These are phyloP conservation scores for Houttuynia cordata DNA, from an alignment of 164 flowering plant genomes.

Conservation along the genomic window DNA sequence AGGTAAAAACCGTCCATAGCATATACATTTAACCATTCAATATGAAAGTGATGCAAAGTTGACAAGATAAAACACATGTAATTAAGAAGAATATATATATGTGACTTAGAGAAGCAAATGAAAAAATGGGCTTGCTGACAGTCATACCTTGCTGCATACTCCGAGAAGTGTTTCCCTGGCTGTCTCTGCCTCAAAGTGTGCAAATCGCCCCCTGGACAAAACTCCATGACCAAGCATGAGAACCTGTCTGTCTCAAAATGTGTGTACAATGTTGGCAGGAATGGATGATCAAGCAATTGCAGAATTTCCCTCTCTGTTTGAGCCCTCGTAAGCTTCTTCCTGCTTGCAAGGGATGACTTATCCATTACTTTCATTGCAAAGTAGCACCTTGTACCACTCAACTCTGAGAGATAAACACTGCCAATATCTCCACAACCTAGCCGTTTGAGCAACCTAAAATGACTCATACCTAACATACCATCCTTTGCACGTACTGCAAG, in stretches of 20 bases:
- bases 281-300: constrained; percentile 68
- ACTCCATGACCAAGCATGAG: constrained; percentile 69
- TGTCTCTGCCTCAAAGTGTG: constrained; percentile 77
- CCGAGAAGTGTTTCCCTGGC: constrained; percentile 50
- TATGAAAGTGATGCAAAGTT: too few relatives aligned
- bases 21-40: too few relatives aligned
- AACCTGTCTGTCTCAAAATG: constrained; percentile 49
- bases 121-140: neutral
- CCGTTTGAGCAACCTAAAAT: constrained; percentile 49
- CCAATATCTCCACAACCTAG: constrained; percentile 87
- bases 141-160: constrained; percentile 67
- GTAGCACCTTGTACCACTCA: constrained; percentile 28
- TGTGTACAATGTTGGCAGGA: constrained; percentile 61
- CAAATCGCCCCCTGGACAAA: constrained; percentile 86
- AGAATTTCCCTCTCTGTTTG: constrained; percentile 65
- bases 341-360: constrained; percentile 50
- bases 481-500: constrained; percentile 75
- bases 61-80: too few relatives aligned
- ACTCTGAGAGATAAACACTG: constrained; percentile 40
- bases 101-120: neutral
- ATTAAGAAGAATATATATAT: too few relatives aligned
- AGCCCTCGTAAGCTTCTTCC: constrained; percentile 71
- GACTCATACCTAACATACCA: constrained; percentile 91
- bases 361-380: constrained; percentile 89
- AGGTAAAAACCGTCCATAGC: too few relatives aligned